Evolutionary conservation across 345 rosid species (phyloP).

Genomic region (Jatropha curcas): DNA sequence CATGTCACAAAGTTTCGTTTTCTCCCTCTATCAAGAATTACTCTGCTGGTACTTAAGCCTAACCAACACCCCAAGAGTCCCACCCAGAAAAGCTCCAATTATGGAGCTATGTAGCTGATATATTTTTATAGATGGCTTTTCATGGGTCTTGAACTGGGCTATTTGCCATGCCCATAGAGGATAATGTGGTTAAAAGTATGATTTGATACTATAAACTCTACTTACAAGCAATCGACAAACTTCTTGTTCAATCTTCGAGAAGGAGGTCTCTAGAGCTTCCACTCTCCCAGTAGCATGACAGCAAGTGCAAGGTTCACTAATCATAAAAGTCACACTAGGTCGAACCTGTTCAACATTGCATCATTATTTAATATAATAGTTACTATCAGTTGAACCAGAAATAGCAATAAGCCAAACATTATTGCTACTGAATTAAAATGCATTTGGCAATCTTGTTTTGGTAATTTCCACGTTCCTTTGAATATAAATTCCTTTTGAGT

Average conservation of each 20-base stretch:
- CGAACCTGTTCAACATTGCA: conserved; percentile 65
- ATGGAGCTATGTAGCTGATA: neutral
- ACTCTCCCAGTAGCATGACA: conserved; percentile 98
- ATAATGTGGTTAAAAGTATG: neutral
- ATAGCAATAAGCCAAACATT: neutral
- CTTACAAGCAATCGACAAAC: conserved; percentile 85
- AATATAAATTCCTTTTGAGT: neutral
- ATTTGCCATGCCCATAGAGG: neutral
- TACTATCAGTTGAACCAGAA: conserved; percentile 5
- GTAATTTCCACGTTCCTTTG: neutral
- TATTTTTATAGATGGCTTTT: neutral
- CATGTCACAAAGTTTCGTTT: neutral
- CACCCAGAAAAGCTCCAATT: neutral
- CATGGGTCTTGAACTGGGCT: neutral
- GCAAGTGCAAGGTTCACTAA: conserved; percentile 90
- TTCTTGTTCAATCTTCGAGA: conserved; percentile 94
- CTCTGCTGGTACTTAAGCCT: neutral
- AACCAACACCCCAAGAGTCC: neutral
- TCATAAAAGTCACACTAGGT: conserved; percentile 93
- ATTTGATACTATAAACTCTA: conserved; percentile 15
- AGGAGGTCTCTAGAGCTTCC: conserved; percentile 93
- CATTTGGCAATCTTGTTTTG: neutral
- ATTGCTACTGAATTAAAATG: neutral
- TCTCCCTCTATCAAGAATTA: neutral
- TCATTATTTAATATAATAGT: conserved; percentile 14